These are phyloP conservation scores for Voacanga thouarsii DNA, from an alignment of 257 asterid species.

Conservation along the genomic window DNA sequence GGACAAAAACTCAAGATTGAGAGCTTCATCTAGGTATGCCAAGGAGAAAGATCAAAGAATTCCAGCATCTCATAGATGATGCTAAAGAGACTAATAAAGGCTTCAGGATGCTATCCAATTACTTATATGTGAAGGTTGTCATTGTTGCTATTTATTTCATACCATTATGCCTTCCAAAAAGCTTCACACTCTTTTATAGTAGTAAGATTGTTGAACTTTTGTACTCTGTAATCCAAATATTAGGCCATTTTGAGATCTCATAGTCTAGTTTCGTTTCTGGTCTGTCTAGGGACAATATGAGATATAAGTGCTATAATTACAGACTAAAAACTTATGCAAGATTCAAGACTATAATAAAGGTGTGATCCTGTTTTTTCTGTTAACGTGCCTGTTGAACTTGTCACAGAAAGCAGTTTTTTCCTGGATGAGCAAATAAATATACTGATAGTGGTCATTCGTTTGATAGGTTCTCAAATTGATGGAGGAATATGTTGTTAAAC, in stretches of 20 bases:
- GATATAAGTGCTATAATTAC: not conserved
- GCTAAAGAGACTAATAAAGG: too few species aligned
- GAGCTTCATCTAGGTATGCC: not conserved
- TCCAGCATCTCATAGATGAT: too few species aligned
- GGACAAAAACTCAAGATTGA: not conserved
- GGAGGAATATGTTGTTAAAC: slow-evolving; percentile 58
- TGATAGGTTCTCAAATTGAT: slow-evolving; percentile 53
- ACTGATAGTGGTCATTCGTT: slow-evolving; percentile 13
- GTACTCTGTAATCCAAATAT: not conserved
- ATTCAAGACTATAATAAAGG: slow-evolving; percentile 1
- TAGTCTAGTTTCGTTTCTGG: not conserved
- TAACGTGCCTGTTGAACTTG: not conserved
- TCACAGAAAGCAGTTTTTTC: not conserved
- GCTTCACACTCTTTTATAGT: not conserved
- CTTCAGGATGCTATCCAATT: not conserved
- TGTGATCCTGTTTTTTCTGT: not conserved
- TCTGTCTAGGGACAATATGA: not conserved
- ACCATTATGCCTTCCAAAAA: not conserved
- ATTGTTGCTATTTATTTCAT: not conserved
- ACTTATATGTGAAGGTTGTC: too few species aligned
- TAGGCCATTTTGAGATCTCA: not conserved
- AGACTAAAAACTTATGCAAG: not conserved
- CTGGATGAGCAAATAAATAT: not conserved
- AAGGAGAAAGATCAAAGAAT: not conserved
- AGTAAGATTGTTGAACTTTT: not conserved